Evolutionary conservation across 2,329 filamentous ascomycete genomes (phyloP).

Genomic region (Coniella vitis): DNA sequence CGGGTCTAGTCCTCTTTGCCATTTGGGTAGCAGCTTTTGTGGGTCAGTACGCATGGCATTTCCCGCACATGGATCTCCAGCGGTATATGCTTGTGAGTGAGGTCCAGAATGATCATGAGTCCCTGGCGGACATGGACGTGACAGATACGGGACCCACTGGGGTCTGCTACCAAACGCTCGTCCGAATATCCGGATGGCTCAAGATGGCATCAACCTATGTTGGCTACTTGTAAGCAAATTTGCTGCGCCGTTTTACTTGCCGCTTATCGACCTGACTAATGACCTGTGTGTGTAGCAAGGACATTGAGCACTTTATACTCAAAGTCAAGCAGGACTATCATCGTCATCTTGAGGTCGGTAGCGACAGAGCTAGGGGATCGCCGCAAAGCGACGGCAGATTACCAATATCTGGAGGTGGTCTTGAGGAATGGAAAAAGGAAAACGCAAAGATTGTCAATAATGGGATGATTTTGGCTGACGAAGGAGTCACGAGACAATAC

Average conservation of each 20-base stretch:
- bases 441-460: constrained; percentile 35
- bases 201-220: constrained; percentile 53
- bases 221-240: constrained; percentile 33
- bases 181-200: constrained; percentile 43
- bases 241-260: no score
- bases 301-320: constrained; percentile 47
- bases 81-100: constrained; percentile 39
- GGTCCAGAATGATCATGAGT: constrained; percentile 27
- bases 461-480: constrained; percentile 31
- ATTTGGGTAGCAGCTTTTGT: constrained; percentile 61
- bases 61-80: constrained; percentile 60
- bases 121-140: constrained; percentile 22
- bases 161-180: constrained; percentile 42
- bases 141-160: constrained; percentile 36
- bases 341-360: constrained; percentile 21
- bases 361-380: constrained; percentile 15
- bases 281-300: constrained; percentile 21
- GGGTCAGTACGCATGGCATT: constrained; percentile 59
- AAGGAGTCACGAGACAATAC: constrained; percentile 18
- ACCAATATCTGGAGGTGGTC: constrained; percentile 43
- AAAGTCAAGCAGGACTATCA: constrained; percentile 43
- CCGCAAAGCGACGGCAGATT: constrained; percentile 25
- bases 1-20: constrained; percentile 60
- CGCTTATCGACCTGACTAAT: background rate
- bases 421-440: constrained; percentile 47